Percentiles rank a stretch among this genome's conserved stretches.
Conservation (phyloP, 345 rosid species). For the Eutrema japonicum region DNA sequence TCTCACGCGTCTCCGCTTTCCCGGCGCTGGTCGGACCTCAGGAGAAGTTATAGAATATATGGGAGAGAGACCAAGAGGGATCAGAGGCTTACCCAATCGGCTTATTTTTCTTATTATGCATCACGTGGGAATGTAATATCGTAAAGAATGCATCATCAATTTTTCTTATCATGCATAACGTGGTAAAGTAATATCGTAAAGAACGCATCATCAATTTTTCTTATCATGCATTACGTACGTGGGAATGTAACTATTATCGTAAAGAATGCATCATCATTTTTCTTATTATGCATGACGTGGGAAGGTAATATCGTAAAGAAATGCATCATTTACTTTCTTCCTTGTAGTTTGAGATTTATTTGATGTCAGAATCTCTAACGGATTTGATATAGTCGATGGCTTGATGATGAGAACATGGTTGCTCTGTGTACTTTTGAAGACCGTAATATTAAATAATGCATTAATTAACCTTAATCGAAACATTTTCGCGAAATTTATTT, state of each 20-base stretch:
- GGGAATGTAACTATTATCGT: background rate
- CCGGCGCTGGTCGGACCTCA: background rate
- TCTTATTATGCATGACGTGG: background rate
- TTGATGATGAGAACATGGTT: background rate
- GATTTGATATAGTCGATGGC: background rate
- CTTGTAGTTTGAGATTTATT: background rate
- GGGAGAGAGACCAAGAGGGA: background rate
- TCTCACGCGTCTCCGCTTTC: no score
- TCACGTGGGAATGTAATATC: conserved; percentile 19
- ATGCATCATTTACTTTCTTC: conserved; percentile 3
- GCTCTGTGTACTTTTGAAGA: background rate
- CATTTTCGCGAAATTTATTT: background rate
- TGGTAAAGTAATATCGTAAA: conserved; percentile 8
- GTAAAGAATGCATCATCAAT: background rate
- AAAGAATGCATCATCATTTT: conserved; percentile 1
- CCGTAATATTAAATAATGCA: background rate
- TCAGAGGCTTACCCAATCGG: background rate
- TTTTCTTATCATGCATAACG: conserved; percentile 3
- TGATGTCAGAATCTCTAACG: background rate
- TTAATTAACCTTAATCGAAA: background rate
- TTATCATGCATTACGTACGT: conserved; percentile 6
- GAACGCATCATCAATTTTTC: background rate
- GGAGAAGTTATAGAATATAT: conserved; percentile 3
- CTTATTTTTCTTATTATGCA: background rate
- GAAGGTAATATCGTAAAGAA: background rate